These are phyloP conservation scores for Isoetes taiwanensis DNA, from an alignment of 75 land plant species.

Conservation along the genomic window DNA sequence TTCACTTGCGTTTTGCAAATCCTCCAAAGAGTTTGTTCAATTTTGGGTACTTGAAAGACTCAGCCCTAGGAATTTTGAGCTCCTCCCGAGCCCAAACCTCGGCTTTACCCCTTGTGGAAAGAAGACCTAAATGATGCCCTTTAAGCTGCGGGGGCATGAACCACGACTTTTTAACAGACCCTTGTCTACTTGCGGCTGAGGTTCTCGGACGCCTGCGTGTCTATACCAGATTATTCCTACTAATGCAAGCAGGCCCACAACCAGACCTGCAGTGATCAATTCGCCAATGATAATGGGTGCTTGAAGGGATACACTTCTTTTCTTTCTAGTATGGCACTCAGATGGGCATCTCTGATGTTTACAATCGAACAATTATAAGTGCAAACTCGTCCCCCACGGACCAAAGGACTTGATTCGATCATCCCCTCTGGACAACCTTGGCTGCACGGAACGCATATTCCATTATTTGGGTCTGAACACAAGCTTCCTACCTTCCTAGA, in stretches of 20 bases:
- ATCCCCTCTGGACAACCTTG: constrained; percentile 31
- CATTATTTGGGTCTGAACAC: constrained; percentile 25
- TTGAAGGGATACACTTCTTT: constrained; percentile 26
- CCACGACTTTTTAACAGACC: constrained; percentile 19
- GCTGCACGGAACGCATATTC: constrained; percentile 46
- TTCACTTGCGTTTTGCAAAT: constrained; percentile 43
- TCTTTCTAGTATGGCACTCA: constrained; percentile 11
- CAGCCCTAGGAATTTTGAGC: constrained; percentile 46
- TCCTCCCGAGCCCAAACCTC: no score
- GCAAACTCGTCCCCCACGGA: constrained; percentile 33
- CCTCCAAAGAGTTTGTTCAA: constrained; percentile 51
- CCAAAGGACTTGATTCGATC: constrained; percentile 19
- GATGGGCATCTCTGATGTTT: constrained; percentile 27
- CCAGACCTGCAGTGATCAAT: constrained; percentile 45
- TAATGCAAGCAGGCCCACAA: constrained; percentile 29
- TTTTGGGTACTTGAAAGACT: constrained; percentile 50
- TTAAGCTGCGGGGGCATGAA: constrained; percentile 24
- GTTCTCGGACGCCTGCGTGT: constrained; percentile 27
- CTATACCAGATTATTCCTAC: constrained; percentile 43
- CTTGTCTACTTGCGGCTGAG: neutral
- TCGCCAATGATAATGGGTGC: constrained; percentile 56
- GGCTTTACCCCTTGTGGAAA: no score
- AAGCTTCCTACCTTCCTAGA: constrained; percentile 4
- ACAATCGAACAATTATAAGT: constrained; percentile 45
- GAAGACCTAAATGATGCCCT: no score